Conservation (phyloP, 2,329 filamentous ascomycete genomes). For the Parastagonospora avenae region DNA sequence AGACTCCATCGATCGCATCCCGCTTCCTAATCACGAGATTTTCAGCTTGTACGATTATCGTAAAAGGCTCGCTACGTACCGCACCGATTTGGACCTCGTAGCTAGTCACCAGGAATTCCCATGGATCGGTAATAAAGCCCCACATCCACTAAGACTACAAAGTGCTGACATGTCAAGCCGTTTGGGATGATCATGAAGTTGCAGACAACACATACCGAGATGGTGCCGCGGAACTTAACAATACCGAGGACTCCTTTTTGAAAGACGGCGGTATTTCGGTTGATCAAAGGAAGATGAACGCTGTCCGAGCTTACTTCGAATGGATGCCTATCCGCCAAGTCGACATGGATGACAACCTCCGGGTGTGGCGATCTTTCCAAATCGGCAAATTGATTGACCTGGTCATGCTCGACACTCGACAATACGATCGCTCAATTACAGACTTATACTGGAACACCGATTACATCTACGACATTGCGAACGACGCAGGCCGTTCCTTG, state of each 20-base stretch:
- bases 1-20: slow-evolving; percentile 36
- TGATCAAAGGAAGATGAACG: slow-evolving; percentile 55
- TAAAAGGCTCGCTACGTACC: slow-evolving; percentile 48
- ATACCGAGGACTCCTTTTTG: slow-evolving; percentile 51
- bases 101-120: slow-evolving; percentile 48
- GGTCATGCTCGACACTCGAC: slow-evolving; percentile 51
- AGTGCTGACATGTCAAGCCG: neutral
- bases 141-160: neutral
- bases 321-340: slow-evolving; percentile 53
- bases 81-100: slow-evolving; percentile 48
- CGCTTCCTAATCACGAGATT: slow-evolving; percentile 45
- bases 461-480: slow-evolving; percentile 66
- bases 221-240: slow-evolving; percentile 48
- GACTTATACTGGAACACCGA: slow-evolving; percentile 62
- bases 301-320: slow-evolving; percentile 52
- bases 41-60: slow-evolving; percentile 53
- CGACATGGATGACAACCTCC: slow-evolving; percentile 50
- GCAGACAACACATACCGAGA: slow-evolving; percentile 51
- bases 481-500: slow-evolving; percentile 70
- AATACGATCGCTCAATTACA: slow-evolving; percentile 52
- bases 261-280: slow-evolving; percentile 47
- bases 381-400: slow-evolving; percentile 50
- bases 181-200: slow-evolving; percentile 52
- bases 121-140: slow-evolving; percentile 43
- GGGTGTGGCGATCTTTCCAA: slow-evolving; percentile 51